Conservation (phyloP, 2,329 filamentous ascomycete species). For the Fusarium tricinctum region DNA sequence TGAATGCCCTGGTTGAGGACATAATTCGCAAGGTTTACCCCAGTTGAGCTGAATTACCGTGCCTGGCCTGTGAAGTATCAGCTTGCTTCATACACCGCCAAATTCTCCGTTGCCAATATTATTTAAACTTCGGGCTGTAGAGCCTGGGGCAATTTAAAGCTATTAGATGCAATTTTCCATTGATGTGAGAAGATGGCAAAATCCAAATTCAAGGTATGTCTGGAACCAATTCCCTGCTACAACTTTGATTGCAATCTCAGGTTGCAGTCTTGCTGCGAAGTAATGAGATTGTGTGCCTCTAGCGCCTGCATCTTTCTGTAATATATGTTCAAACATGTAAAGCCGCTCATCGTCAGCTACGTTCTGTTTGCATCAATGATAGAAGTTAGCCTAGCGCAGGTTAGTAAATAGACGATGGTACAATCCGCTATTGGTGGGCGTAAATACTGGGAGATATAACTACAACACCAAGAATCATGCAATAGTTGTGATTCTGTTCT, state of each 20-base stretch:
- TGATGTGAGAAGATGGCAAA: neutral
- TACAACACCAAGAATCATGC: neutral
- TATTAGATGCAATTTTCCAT: neutral
- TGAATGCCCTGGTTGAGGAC: slow-evolving; percentile 14
- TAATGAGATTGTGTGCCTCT: neutral
- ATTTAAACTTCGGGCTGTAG: neutral
- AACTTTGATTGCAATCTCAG: neutral
- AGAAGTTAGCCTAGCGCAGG: neutral
- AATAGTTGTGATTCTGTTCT: neutral
- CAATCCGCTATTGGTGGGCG: neutral
- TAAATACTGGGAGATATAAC: neutral
- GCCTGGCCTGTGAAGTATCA: slow-evolving; percentile 9
- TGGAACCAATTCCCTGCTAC: neutral
- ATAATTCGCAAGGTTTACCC: slow-evolving; percentile 19
- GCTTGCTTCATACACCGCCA: neutral
- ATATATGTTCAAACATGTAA: neutral
- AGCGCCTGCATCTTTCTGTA: too few species aligned
- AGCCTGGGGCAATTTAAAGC: neutral
- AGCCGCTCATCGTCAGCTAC: neutral
- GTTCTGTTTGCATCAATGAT: neutral
- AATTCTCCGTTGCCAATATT: neutral
- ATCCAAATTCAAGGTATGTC: neutral
- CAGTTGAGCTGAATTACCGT: slow-evolving; percentile 15
- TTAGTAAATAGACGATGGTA: neutral
- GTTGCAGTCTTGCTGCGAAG: neutral